Percentiles rank a stretch among this genome's conserved stretches.
Evolutionary conservation across 768 basidiomycete species (phyloP).

Genomic region (Daedaleopsis sinensis): DNA sequence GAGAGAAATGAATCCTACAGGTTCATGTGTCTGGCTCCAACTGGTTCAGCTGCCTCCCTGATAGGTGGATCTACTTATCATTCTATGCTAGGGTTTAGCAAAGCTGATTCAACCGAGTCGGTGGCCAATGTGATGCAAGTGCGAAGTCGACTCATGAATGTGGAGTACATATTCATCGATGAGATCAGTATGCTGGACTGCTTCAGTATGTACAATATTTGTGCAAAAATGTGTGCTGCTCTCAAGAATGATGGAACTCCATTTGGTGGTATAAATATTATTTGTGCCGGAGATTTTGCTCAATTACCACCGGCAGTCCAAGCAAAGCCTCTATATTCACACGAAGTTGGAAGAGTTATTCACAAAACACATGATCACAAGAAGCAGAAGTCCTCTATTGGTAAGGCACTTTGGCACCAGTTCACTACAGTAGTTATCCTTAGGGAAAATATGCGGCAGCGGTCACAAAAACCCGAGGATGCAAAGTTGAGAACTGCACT

Average conservation of each 20-base stretch:
- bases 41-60: slow-evolving; percentile 20
- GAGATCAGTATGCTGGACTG: slow-evolving; percentile 28
- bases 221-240: slow-evolving; percentile 25
- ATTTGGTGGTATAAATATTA: slow-evolving; percentile 44
- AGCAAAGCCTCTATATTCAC: too few relatives aligned
- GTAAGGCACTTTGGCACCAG: slow-evolving; percentile 22
- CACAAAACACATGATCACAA: too few relatives aligned
- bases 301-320: too few relatives aligned
- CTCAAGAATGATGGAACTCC: slow-evolving; percentile 19
- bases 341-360: too few relatives aligned
- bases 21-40: slow-evolving; percentile 16
- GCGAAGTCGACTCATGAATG: slow-evolving; percentile 23
- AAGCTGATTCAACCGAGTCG: not conserved
- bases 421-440: slow-evolving; percentile 23
- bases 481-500: slow-evolving; percentile 32
- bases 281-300: slow-evolving; percentile 49
- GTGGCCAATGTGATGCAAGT: not conserved
- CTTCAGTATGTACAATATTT: slow-evolving; percentile 28
- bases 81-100: not conserved
- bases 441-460: slow-evolving; percentile 9
- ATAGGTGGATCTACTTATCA: slow-evolving; percentile 19
- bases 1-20: not conserved
- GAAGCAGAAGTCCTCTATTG: slow-evolving; percentile 5
- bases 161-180: slow-evolving; percentile 45
- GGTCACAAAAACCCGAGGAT: slow-evolving; percentile 29